Conservation (phyloP, 345 rosid genomes). For the Eutrema yunnanense region DNA sequence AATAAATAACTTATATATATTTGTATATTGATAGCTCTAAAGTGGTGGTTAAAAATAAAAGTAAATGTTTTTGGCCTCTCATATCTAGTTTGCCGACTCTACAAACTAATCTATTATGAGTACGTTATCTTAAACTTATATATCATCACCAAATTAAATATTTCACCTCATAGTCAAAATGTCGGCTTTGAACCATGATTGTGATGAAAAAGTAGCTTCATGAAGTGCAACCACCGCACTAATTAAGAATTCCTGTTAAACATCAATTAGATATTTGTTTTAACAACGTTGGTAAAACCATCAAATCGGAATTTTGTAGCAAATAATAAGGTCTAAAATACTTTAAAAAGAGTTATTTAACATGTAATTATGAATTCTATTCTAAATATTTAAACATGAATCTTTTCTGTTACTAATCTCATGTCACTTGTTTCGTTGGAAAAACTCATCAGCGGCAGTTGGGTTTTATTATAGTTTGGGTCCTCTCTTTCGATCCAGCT, state of each 20-base stretch:
- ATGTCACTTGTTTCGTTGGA: neutral
- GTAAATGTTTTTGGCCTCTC: constrained; percentile 2
- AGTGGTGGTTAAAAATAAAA: neutral
- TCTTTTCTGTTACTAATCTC: neutral
- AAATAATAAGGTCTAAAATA: neutral
- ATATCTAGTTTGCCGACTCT: constrained; percentile 6
- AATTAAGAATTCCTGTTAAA: neutral
- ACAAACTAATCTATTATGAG: neutral
- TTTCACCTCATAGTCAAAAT: neutral
- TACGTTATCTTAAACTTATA: neutral
- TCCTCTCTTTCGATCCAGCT: neutral
- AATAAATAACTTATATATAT: neutral
- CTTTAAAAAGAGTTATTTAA: neutral
- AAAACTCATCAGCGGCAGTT: neutral
- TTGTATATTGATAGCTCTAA: neutral
- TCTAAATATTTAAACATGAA: neutral
- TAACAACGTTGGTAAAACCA: neutral
- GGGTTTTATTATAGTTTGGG: neutral
- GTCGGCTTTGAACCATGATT: constrained; percentile 12
- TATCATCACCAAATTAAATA: neutral
- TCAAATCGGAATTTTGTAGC: neutral
- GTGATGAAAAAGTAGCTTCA: constrained; percentile 8
- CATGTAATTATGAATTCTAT: neutral
- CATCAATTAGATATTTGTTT: neutral
- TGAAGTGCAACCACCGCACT: constrained; percentile 22